Evolutionary conservation across 345 rosid genomes (phyloP).

Genomic region (Luvunga scandens): DNA sequence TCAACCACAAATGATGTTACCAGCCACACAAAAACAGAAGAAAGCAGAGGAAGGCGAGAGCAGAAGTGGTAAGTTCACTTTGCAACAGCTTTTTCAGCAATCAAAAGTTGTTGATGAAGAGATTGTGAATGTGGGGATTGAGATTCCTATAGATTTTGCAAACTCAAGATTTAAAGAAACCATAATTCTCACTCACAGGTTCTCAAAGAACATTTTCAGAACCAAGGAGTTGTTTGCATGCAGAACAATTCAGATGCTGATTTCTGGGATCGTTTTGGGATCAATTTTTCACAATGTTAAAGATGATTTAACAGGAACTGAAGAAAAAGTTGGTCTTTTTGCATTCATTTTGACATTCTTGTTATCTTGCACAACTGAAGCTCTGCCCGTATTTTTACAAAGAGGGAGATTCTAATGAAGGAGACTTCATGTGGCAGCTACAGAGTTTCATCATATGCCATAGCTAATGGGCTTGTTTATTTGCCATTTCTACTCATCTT

Average conservation of each 20-base stretch:
- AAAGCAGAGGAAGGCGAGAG: slow-evolving; percentile 38
- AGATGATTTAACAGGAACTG: slow-evolving; percentile 62
- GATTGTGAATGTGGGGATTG: slow-evolving; percentile 30
- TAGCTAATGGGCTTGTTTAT: slow-evolving; percentile 87
- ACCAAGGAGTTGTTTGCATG: slow-evolving; percentile 85
- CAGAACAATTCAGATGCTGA: slow-evolving; percentile 79
- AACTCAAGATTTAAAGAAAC: slow-evolving; percentile 74
- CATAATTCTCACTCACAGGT: slow-evolving; percentile 69
- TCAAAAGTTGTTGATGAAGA: slow-evolving; percentile 68
- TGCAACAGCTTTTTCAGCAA: slow-evolving; percentile 85
- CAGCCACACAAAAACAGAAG: slow-evolving; percentile 34
- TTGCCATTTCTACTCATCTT: slow-evolving; percentile 86
- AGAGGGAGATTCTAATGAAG: slow-evolving; percentile 85
- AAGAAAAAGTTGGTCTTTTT: slow-evolving; percentile 85
- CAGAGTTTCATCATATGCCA: slow-evolving; percentile 81
- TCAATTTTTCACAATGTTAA: slow-evolving; percentile 65
- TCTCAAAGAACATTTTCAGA: slow-evolving; percentile 85
- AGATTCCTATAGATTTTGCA: slow-evolving; percentile 46
- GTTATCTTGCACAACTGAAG: slow-evolving; percentile 84
- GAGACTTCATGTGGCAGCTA: slow-evolving; percentile 88
- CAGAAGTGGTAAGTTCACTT: slow-evolving; percentile 55
- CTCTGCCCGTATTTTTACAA: slow-evolving; percentile 83
- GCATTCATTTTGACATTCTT: slow-evolving; percentile 87
- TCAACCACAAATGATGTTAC: slow-evolving; percentile 17
- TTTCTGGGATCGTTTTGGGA: slow-evolving; percentile 84